Percentiles rank a stretch among this genome's conserved stretches.
Evolutionary conservation across 495 filamentous ascomycete genomes (phyloP).

Genomic region (Neurospora terricola): DNA sequence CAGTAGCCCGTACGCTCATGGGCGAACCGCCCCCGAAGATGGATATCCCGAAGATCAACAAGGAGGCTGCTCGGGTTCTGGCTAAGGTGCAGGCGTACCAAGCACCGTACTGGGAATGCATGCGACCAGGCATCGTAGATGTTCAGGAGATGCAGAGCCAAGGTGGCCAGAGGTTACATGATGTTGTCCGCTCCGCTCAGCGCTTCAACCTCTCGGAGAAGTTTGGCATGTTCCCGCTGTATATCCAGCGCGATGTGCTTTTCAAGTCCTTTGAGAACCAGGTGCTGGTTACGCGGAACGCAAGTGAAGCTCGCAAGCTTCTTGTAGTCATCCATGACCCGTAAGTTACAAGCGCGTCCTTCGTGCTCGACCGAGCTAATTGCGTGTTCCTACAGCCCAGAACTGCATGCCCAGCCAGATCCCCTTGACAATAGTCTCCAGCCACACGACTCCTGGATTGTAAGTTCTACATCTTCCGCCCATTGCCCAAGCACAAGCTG

Average conservation of each 20-base stretch:
- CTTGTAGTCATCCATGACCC: conserved; percentile 76
- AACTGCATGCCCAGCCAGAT: conserved; percentile 58
- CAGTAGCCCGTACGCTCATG: conserved; percentile 87
- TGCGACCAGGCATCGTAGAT: conserved; percentile 42
- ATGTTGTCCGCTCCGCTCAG: conserved; percentile 69
- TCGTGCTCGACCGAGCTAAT: neutral
- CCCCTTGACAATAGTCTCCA: conserved; percentile 59
- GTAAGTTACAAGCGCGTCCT: conserved; percentile 36
- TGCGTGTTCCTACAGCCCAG: conserved; percentile 45
- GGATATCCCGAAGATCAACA: conserved; percentile 38
- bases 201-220: conserved; percentile 55
- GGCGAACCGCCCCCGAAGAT: conserved; percentile 78
- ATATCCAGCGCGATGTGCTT: conserved; percentile 58
- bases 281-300: conserved; percentile 61
- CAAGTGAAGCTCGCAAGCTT: conserved; percentile 36
- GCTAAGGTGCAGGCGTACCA: conserved; percentile 43
- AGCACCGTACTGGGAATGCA: conserved; percentile 51
- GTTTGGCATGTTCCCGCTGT: conserved; percentile 63
- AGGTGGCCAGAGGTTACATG: conserved; percentile 35
- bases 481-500: conserved; percentile 21
- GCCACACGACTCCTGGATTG: conserved; percentile 76
- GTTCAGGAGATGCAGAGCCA: conserved; percentile 27
- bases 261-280: conserved; percentile 79
- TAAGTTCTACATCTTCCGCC: conserved; percentile 37
- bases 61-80: conserved; percentile 38